phyloP scores from a whole-genome alignment of 805 yeast genomes.

The Zygosaccharomyces gambellarensis region DNA sequence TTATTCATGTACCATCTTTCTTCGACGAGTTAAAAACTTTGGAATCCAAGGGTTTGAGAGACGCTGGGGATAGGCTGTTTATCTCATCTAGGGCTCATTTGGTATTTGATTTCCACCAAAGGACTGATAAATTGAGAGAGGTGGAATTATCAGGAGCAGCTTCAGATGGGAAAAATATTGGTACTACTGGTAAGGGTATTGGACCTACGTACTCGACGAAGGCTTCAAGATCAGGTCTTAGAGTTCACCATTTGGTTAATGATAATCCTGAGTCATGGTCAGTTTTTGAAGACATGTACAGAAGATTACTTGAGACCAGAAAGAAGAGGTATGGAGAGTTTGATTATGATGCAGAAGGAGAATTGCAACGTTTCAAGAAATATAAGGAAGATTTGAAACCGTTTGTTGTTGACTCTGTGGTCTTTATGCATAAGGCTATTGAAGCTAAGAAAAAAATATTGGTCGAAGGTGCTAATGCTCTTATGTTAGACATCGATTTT shows the following conservation, averaged over 20 bases:
- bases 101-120: conserved; percentile 97
- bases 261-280: conserved; percentile 91
- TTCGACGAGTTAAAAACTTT: conserved; percentile 80
- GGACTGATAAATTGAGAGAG: conserved; percentile 92
- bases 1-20: conserved; percentile 88
- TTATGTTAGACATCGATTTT: conserved; percentile 94
- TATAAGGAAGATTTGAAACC: conserved; percentile 75
- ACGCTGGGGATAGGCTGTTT: conserved; percentile 63
- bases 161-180: conserved; percentile 71
- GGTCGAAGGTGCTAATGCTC: conserved; percentile 97
- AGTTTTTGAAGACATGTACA: conserved; percentile 74
- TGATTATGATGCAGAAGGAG: conserved; percentile 78
- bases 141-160: conserved; percentile 63
- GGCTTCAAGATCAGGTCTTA: conserved; percentile 92
- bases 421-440: conserved; percentile 75
- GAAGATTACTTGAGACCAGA: conserved; percentile 75
- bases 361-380: conserved; percentile 69
- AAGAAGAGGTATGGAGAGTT: conserved; percentile 89
- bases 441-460: conserved; percentile 75
- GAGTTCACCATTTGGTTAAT: conserved; percentile 92
- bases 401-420: conserved; percentile 88
- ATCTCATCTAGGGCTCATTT: conserved; percentile 91
- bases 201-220: conserved; percentile 98
- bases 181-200: conserved; percentile 98
- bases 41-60: conserved; percentile 69